Base-by-base conservation (phyloP, 2,329 filamentous ascomycete species). In the Colletotrichum lindemuthianum region DNA sequence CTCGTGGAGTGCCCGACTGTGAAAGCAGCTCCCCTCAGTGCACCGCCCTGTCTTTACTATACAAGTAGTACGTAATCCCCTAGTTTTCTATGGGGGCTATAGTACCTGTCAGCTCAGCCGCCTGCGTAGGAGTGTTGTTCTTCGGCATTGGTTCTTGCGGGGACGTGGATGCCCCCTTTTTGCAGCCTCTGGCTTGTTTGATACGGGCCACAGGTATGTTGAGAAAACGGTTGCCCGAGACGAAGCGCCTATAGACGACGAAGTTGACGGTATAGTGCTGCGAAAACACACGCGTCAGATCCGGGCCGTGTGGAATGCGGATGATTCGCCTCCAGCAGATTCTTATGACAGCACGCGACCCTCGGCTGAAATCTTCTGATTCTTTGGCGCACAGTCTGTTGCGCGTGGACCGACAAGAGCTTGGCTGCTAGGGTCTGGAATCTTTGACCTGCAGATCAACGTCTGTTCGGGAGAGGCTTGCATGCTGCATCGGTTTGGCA, bases 21-120 rank as follows among this genome's bases (percentile, higher is more conserved):
- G 37, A 55, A 60, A 60, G 53, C 47, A 45, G 34, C 13, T 11
- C 55, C 54, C 37, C 55, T 59, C 55, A 63, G 53, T 63, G 54
- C 60, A 43, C 36, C 44, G 60, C 57, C 57, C 60, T 60, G 53
- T 43, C 16, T 39, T 50, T n/a, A 2, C 44, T 32, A 24, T 33
- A 2, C n/a, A 11, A 58, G 10, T 13, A 11, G 15, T 15, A 8
- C 3, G 24, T 8, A n/a, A n/a, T 10, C 39, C 39, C 10, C 6
- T 45, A 4, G 5, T 24, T 32, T 50, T 34, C 39, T 9, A 37
- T 24, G 57, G 57, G 11, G 47, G n/a, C n/a, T n/a, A n/a, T n/a
- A n/a, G 9, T 50, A 33, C 16, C 15, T 49, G n/a, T 39, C 50
- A 36, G 33, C 37, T 40, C 37, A 39, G 37, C 40, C 12, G 40